Base-by-base conservation (phyloP, 768 basidiomycete species). In the Suillus ampliporus region DNA sequence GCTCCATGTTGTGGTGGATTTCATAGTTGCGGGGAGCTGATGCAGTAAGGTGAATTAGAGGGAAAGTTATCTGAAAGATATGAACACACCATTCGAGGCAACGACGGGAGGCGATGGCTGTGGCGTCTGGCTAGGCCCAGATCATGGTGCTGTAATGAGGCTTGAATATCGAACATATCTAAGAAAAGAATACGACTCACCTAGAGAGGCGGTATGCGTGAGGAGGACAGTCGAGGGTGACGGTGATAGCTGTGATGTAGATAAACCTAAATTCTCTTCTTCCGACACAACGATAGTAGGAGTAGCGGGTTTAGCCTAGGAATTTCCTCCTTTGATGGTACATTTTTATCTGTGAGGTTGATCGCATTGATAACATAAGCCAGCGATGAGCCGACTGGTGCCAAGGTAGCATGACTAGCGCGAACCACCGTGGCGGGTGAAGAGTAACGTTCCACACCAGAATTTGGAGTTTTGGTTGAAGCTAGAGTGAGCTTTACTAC, bases 331-430 rank as follows among this genome's bases (percentile, higher is more conserved):
- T 41, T 21, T 1, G 52, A 54, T 54, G 35, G 9, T 15, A 26
- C 37, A n/a, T 31, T 15, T 34, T 43, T 21, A 44, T 51, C 58
- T 17, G 69, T 56, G 43, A 71, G 51, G 57, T 74, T 74, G 46
- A 71, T 72, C 0, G 72, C 69, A 64, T 72, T 76, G 60, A 72
- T 69, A 21, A 74, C 68, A 51, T 70, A 68, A 23, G 73, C 67
- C 13, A 76, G 65, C 5, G 75, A 73, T 10, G 72, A 68, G 23
- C 65, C 66, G 13, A 61, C 37, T 1, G 74, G 71, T 41, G 65
- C 68, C 19, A 57, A 59, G 1, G 64, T 59, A 14, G 38, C 5
- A 15, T 48, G 63, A 21, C 61, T 50, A 9, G 28, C 56, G 11
- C 54, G 61, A 17, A 65, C 17, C 21, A 57, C 58, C 10, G 63